Percentiles rank a stretch among this genome's conserved stretches.
Conservation (phyloP, 2,329 filamentous ascomycete genomes). For the Stenocarpella maydis region DNA sequence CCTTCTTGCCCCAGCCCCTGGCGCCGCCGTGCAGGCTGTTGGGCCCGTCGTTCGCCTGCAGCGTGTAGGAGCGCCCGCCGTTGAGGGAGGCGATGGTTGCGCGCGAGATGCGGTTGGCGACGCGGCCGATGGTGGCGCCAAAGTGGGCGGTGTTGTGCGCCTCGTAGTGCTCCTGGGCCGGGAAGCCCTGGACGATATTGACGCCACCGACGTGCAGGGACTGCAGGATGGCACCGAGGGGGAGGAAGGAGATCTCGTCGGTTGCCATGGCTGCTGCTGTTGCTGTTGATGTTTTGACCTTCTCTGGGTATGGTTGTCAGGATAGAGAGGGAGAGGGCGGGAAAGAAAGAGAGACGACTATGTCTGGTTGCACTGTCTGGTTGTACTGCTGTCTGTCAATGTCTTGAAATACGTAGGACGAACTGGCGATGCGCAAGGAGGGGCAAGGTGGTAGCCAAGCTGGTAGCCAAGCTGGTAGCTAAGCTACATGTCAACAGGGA, state of each 20-base stretch:
- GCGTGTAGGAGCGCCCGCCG: slow-evolving; percentile 67
- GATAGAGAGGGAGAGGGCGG: no score
- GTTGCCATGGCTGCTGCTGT: slow-evolving; percentile 45
- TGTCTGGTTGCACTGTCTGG: neutral
- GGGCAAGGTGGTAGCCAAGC: neutral
- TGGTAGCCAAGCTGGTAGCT: neutral
- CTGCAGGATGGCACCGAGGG: slow-evolving; percentile 82
- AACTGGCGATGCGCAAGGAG: neutral
- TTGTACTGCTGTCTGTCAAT: no score
- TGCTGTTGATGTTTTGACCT: neutral
- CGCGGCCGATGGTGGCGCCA: slow-evolving; percentile 89
- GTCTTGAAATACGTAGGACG: neutral
- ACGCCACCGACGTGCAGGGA: slow-evolving; percentile 77
- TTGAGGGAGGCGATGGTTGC: slow-evolving; percentile 79
- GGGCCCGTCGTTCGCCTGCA: slow-evolving; percentile 78
- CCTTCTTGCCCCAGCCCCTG: slow-evolving; percentile 81
- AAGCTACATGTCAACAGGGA: neutral
- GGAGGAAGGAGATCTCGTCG: slow-evolving; percentile 70
- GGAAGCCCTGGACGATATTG: slow-evolving; percentile 92
- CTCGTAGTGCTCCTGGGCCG: slow-evolving; percentile 76
- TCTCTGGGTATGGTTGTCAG: no score
- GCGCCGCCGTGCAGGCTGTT: slow-evolving; percentile 80
- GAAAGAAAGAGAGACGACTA: neutral
- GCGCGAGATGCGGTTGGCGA: slow-evolving; percentile 81
- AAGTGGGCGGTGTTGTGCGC: slow-evolving; percentile 82